Evolutionary conservation across 768 basidiomycete genomes (phyloP).

Genomic region (Rickenella mellea): DNA sequence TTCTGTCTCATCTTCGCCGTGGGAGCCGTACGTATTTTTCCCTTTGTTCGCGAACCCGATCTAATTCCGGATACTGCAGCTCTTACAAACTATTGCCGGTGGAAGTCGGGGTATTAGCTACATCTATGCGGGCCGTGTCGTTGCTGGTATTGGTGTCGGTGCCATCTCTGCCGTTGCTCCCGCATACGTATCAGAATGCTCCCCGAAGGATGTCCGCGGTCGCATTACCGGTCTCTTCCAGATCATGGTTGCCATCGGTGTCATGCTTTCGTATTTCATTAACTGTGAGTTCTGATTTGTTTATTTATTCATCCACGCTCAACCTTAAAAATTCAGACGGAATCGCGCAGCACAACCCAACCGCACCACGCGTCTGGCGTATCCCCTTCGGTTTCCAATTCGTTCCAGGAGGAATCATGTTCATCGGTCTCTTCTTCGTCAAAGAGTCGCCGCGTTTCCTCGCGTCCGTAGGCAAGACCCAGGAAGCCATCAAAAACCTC

Average conservation of each 20-base stretch:
- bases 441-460: slow-evolving; percentile 78
- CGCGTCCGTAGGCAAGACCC: slow-evolving; percentile 46
- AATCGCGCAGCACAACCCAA: slow-evolving; percentile 41
- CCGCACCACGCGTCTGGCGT: slow-evolving; percentile 48
- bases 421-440: slow-evolving; percentile 55
- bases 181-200: slow-evolving; percentile 79
- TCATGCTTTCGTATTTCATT: slow-evolving; percentile 79
- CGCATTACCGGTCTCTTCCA: slow-evolving; percentile 83
- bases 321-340: slow-evolving; percentile 36
- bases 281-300: slow-evolving; percentile 45
- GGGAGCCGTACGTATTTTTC: slow-evolving; percentile 49
- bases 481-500: slow-evolving; percentile 49
- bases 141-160: slow-evolving; percentile 76
- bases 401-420: slow-evolving; percentile 65
- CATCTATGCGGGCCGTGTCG: slow-evolving; percentile 75
- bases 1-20: slow-evolving; percentile 58
- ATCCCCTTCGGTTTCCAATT: slow-evolving; percentile 71
- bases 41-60: background rate
- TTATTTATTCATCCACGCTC: background rate
- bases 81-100: slow-evolving; percentile 61
- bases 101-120: slow-evolving; percentile 48
- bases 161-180: slow-evolving; percentile 79
- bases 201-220: slow-evolving; percentile 80
- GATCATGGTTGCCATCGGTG: slow-evolving; percentile 77
- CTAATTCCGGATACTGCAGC: slow-evolving; percentile 24